Evolutionary conservation across 305 asterid species (phyloP).

Genomic region (Fraxinus ornus): DNA sequence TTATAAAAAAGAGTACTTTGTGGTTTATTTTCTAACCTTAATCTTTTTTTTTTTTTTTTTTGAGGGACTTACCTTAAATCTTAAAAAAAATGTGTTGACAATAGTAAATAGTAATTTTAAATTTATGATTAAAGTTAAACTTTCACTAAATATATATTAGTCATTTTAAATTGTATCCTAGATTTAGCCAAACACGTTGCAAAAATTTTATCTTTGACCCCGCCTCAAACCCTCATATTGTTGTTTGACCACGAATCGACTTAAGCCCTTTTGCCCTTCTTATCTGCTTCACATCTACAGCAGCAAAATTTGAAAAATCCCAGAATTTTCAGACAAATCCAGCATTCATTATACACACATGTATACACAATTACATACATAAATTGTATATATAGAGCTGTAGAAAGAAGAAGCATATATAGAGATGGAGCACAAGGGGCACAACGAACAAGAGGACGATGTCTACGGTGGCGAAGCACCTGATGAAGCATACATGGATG

Average conservation of each 20-base stretch:
- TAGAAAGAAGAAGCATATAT: background rate
- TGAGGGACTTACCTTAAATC: too few species aligned
- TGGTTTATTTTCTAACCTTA: too few species aligned
- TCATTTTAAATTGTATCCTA: too few species aligned
- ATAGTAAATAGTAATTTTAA: too few species aligned
- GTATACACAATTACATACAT: background rate
- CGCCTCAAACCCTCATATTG: background rate
- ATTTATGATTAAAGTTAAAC: too few species aligned
- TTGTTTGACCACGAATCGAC: too few species aligned
- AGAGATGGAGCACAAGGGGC: constrained; percentile 39
- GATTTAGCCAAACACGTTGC: background rate
- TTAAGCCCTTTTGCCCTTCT: background rate
- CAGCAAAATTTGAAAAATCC: background rate
- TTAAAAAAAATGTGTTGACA: too few species aligned
- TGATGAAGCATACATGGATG: constrained; percentile 55
- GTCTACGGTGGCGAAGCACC: constrained; percentile 55
- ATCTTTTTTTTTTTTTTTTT: too few species aligned
- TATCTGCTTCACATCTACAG: background rate
- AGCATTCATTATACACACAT: background rate
- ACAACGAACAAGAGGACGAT: constrained; percentile 50
- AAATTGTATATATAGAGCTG: constrained; percentile 20
- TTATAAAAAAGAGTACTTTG: too few species aligned
- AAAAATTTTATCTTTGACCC: background rate
- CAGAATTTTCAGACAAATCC: background rate
- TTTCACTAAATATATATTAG: too few species aligned